Base-by-base conservation (phyloP, 208 protist species). In the Acanthamoeba castellanii region DNA sequence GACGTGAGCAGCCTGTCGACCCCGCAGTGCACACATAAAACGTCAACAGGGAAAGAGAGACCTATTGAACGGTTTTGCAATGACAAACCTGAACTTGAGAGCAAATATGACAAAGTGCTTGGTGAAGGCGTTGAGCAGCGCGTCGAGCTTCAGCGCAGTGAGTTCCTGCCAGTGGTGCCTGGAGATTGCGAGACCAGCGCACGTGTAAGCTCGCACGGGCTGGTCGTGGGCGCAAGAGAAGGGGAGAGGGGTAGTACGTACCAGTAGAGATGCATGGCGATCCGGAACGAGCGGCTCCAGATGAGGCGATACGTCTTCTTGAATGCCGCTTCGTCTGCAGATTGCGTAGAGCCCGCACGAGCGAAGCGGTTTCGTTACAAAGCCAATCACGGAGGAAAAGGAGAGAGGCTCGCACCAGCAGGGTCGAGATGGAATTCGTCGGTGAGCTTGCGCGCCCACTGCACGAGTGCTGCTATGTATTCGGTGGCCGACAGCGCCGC, bases 291-390 rank as follows among this genome's bases (percentile, higher is more conserved):
- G 37, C 72, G 72, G 37, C 72, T 81, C 72, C 72, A 81, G 37
- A 81, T 81, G 72, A 81, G 72, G 18, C 72, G 30, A 50, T 81
- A 81, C 72, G 72, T 81, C 37, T 81, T 81, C 72, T 81, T 81
- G 72, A 81, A 81, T 18, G 30, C 37, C 34, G 18, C 72, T 42
- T 81, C 72, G 22, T 81, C 72, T 81, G 72, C 32, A 81, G 34
- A 6, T 20, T 5, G 7, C 18, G 27, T 34, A 34, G 37, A 25
- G 72, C 7, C 16, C 37, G 3, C 37, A 37, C 37, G 3, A 37
- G 1, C 37, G 37, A 37, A 37, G 37, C 37, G 37, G 37, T 37
- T 37, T 37, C 37, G 37, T 3, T 37, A 37, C 37, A 37, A 37
- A 37, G 37, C 37, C 16, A 0, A 18, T 55, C 50, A 45, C 11